Percentiles rank a stretch among this genome's conserved stretches.
phyloP scores from a whole-genome alignment of 495 filamentous ascomycete genomes.

The Talaromyces borbonicus region DNA sequence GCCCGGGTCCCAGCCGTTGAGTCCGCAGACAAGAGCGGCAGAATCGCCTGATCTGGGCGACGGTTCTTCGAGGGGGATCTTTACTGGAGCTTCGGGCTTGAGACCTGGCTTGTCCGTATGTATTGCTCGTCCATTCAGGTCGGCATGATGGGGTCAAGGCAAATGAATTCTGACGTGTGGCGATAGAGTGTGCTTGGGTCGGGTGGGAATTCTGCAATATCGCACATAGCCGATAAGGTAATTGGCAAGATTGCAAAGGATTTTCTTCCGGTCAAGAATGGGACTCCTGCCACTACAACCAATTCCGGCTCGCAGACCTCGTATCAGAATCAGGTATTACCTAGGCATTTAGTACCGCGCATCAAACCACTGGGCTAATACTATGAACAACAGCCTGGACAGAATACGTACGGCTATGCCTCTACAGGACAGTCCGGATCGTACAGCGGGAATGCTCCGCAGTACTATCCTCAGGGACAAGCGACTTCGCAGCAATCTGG shows the following conservation, averaged over 20 bases:
- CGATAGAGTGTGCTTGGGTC: slow-evolving; percentile 22
- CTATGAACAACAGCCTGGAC: not conserved
- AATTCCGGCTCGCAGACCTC: not conserved
- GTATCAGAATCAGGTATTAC: slow-evolving; percentile 5
- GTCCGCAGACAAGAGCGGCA: slow-evolving; percentile 9
- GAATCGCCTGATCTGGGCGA: slow-evolving; percentile 11
- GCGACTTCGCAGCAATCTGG: not conserved
- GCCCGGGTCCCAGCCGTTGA: slow-evolving; percentile 13
- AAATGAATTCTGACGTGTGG: slow-evolving; percentile 20
- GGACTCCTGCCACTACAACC: not conserved
- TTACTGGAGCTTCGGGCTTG: slow-evolving; percentile 7
- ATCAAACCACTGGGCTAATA: too few relatives aligned
- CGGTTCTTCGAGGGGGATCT: not conserved
- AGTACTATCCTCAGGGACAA: slow-evolving; percentile 9
- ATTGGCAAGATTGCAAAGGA: slow-evolving; percentile 16
- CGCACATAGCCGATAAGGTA: slow-evolving; percentile 10
- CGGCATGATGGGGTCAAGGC: slow-evolving; percentile 1
- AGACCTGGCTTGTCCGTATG: slow-evolving; percentile 23
- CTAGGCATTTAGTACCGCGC: too few relatives aligned
- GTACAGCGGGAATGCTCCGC: slow-evolving; percentile 1
- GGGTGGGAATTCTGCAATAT: slow-evolving; percentile 12
- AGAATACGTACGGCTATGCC: slow-evolving; percentile 4
- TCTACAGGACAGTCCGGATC: slow-evolving; percentile 2
- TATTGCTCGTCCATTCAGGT: slow-evolving; percentile 8
- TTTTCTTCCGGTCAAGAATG: slow-evolving; percentile 5